Percentiles rank a stretch among this genome's conserved stretches.
These are phyloP conservation scores for Penicillium macrosclerotiorum DNA, from an alignment of 495 filamentous ascomycete genomes.

Conservation along the genomic window DNA sequence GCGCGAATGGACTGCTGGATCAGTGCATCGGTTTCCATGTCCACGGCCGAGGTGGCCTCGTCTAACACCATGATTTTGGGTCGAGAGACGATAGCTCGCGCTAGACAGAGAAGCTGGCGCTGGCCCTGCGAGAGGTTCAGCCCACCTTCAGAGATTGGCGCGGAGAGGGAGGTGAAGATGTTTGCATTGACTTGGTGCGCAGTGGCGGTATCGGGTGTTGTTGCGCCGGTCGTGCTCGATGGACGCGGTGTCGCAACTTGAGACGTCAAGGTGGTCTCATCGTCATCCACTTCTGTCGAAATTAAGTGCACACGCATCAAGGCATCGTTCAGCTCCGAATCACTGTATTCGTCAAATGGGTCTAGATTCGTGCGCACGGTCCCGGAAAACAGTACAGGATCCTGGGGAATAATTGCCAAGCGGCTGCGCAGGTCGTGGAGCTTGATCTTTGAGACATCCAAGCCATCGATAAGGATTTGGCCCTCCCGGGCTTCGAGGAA, in stretches of 20 bases:
- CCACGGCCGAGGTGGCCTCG: constrained; percentile 86
- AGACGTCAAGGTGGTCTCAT: constrained; percentile 34
- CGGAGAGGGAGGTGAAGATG: constrained; percentile 57
- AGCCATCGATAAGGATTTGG: constrained; percentile 68
- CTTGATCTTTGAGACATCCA: constrained; percentile 73
- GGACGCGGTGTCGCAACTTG: constrained; percentile 26
- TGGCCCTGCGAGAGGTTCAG: constrained; percentile 85
- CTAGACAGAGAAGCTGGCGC: constrained; percentile 83
- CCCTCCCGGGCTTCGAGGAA: constrained; percentile 75
- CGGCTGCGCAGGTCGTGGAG: constrained; percentile 71
- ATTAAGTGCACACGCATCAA: constrained; percentile 76
- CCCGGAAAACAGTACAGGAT: constrained; percentile 84
- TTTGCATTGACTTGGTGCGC: constrained; percentile 54
- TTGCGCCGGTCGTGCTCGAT: constrained; percentile 19
- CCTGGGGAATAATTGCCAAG: constrained; percentile 82
- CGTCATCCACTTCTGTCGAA: constrained; percentile 30
- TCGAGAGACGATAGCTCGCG: constrained; percentile 75
- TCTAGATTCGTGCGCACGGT: constrained; percentile 82
- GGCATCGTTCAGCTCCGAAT: constrained; percentile 70
- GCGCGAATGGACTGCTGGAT: constrained; percentile 82
- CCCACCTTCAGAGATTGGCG: constrained; percentile 71
- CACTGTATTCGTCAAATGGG: constrained; percentile 69
- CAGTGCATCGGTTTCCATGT: constrained; percentile 78
- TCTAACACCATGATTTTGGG: constrained; percentile 88
- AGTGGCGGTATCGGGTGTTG: constrained; percentile 25